A percentile compares a stretch with the other conserved stretches of the same genome.
Conservation (phyloP, 306 rosid species). For the Begonia peltatifolia region DNA sequence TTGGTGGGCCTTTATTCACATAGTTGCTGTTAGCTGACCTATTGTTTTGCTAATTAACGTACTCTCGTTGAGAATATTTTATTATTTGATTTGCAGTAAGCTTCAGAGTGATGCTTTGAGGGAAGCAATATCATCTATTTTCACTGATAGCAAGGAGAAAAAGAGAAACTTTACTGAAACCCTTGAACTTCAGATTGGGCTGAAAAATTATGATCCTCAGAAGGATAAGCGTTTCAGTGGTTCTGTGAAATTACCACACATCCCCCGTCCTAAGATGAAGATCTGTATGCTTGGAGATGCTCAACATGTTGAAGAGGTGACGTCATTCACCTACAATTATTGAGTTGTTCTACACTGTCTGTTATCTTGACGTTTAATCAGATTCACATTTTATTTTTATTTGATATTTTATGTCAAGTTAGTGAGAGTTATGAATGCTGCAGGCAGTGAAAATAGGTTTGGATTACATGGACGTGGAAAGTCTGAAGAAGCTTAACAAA, state of each 20-base stretch:
- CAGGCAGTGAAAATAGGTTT: conserved; percentile 74
- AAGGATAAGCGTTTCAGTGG: conserved; percentile 88
- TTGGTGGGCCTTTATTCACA: no score
- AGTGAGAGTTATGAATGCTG: not conserved
- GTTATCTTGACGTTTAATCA: not conserved
- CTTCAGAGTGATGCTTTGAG: conserved; percentile 69
- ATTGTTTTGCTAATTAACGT: no score
- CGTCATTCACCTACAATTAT: not conserved
- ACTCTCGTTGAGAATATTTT: no score
- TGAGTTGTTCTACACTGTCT: not conserved
- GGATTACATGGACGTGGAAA: conserved; percentile 75
- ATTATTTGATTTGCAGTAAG: conserved; percentile 30
- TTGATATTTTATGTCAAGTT: not conserved
- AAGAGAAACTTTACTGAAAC: conserved; percentile 63
- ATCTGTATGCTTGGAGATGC: conserved; percentile 95
- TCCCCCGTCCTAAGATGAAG: conserved; percentile 84
- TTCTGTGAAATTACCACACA: conserved; percentile 70
- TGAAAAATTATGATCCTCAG: conserved; percentile 77
- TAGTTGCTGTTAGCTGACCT: no score
- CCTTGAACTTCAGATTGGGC: conserved; percentile 70
- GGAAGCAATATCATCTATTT: conserved; percentile 44
- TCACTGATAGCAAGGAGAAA: conserved; percentile 35
- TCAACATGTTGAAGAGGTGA: conserved; percentile 84
- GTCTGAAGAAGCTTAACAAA: conserved; percentile 65
- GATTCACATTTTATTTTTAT: not conserved